phyloP scores from a whole-genome alignment of 2,329 filamentous ascomycete species.

The Fusarium domesticum region DNA sequence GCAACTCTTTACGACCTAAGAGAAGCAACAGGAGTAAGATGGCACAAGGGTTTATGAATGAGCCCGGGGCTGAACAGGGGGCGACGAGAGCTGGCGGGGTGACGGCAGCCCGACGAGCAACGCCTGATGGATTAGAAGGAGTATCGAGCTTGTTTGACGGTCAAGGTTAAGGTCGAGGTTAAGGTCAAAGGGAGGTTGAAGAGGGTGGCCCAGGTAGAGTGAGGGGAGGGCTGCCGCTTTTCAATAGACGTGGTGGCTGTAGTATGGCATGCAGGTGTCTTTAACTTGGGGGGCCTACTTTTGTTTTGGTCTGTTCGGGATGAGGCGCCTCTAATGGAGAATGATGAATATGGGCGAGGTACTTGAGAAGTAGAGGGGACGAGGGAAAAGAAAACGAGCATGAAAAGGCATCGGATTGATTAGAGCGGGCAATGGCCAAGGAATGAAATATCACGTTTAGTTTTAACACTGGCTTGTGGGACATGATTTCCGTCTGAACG shows the following conservation, averaged over 20 bases:
- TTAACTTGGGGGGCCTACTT: background rate
- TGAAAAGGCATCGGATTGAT: background rate
- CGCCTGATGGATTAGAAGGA: constrained; percentile 53
- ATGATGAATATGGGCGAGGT: background rate
- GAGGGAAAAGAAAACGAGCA: background rate
- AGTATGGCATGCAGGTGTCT: background rate
- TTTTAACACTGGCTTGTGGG: too few species aligned
- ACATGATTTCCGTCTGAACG: too few species aligned
- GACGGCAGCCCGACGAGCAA: constrained; percentile 34
- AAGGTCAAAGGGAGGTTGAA: background rate
- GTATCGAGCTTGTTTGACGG: constrained; percentile 51
- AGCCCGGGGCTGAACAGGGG: constrained; percentile 35
- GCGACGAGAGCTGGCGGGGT: constrained; percentile 28
- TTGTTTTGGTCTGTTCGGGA: background rate
- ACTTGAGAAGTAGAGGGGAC: background rate
- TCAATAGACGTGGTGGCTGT: too few species aligned
- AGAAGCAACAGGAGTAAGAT: constrained; percentile 43
- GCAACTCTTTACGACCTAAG: constrained; percentile 26
- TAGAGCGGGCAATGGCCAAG: background rate
- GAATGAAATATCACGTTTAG: too few species aligned
- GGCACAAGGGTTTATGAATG: constrained; percentile 65
- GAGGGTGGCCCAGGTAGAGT: too few species aligned
- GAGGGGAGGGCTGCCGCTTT: too few species aligned
- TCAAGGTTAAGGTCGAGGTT: background rate
- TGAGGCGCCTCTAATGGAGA: background rate